Evolutionary conservation across 495 filamentous ascomycete genomes (phyloP), one percentile per base, ranked within the genome.

Genomic region (Penicillium samsonianum): DNA sequence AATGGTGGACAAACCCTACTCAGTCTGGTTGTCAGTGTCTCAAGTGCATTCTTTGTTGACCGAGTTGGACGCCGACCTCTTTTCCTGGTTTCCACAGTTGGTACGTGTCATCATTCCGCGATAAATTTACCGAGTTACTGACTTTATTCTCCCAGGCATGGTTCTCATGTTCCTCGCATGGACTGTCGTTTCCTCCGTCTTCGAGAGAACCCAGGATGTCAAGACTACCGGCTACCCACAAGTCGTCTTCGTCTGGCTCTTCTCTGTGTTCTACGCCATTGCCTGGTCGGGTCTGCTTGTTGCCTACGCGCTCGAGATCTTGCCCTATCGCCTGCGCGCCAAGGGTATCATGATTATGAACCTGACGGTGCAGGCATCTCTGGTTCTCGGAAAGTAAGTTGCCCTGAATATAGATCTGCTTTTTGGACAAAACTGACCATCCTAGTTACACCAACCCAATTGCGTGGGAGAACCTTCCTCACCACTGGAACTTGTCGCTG

Each of bases 291-390:
- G 83, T 47, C 72, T 87, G 28, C 69, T 87, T 23, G 79, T 87
- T 49, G 80, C 85, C 19, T 85, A 84, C 58, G 73, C 80, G 2
- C 73, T 86, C 28, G 86, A 88, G 71, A 80, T 89, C 19, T 68
- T 86, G 14, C 84, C 84, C 0, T 90, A 83, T 71, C 78, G 82
- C 46, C 73, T 89, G 44, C 80, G 85, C 7, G 84, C 85, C 26
- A 90, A 87, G 73, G 85, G 85, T 48, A 80, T 87, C 71, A 84
- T 86, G 78, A 74, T 83, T 46, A 81, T 82, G 79, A 83, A 82
- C 59, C 71, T 87, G 53, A 82, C 78, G 4, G 77, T 84, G 23
- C 81, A 86, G 67, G 80, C 78, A 31, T 69, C 81, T 33, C 69
- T 86, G 31, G 80, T 80, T 11, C 70, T 85, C 37, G 75, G 76